Evolutionary conservation across 2,329 filamentous ascomycete species (phyloP), one percentile per base, ranked within the genome.

Genomic region (Sporothrix sp.): DNA sequence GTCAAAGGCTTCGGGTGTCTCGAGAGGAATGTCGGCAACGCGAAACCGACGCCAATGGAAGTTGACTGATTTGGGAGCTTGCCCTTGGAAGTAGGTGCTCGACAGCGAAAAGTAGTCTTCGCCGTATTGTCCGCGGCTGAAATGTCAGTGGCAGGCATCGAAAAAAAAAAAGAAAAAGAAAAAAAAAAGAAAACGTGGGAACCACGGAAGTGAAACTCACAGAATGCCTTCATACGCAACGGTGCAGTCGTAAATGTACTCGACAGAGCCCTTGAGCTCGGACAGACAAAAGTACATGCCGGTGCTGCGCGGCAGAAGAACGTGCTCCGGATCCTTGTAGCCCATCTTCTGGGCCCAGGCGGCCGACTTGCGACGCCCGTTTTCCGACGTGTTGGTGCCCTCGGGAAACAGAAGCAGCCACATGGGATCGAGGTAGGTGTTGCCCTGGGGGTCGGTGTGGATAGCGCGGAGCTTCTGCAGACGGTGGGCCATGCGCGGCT

Each of bases 201-300:
- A 32, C 1, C 5, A 18, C 9, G 7, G 10, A 43, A 18, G 55
- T 20, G 33, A 25, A 20, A 84, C 87, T 74, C 77, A 91, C 84
- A 87, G 86, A 38, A 95, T 79, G 13, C 93, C 91, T 67, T 96
- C 91, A 62, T 98, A 98, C 4, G 88, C 90, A 51, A 98, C 84
- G 0, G 93, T 97, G 66, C 90, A 96, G 67, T 95, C 88, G 60
- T 95, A 95, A 1, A 95, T 72, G 68, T 87, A 94, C 10, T 93
- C 85, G 0, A 90, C 80, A 0, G 82, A 83, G 8, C 76, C 78
- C 59, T 79, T 79, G 13, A 95, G 70, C 65, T 94, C 82, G 55
- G 82, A 82, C 38, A 95, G 67, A 59, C 85, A 90, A 61, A 89
- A 94, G 57, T 79, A 84, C 55, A 85, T 77, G 44, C 88, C 88